Evolutionary conservation across 2,329 filamentous ascomycete genomes (phyloP), one percentile per base, ranked within the genome.

Genomic region (Blumeria graminis): DNA sequence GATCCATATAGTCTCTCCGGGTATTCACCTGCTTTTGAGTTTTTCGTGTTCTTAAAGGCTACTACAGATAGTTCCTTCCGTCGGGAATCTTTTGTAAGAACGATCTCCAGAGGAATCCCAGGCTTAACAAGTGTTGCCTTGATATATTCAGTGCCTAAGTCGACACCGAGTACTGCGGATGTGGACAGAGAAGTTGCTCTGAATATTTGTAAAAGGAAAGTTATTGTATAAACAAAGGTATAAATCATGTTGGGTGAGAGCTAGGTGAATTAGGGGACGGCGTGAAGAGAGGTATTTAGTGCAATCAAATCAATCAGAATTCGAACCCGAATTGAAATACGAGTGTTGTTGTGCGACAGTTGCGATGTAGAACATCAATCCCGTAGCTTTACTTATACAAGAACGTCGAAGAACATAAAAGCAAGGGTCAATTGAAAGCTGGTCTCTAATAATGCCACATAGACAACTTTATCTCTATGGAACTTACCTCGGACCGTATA

Each of bases 51-150:
- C 71, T 98, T 96, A 73, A 98, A 96, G 46, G 87, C 84, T 62
- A 98, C 81, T 45, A 88, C 89, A 1, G 89, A 86, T 28, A 78
- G 78, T 69, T 98, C 92, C 74, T 98, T 98, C 66, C 92, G 84
- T 69, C 94, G 86, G 34, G 92, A 95, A 71, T 98, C 92, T 69
- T 96, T 98, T 34, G 89, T 95, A 57, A 95, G 77, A 68, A 98
- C 90, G 62, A 98, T 96, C 63, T 98, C 92, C 67, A 98, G 86
- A 10, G 92, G 92, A 55, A 94, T 90, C 59, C 92, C 92, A 1
- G 92, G 92, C 72, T 96, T 96, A 60, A 98, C 90, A 45, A 98
- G 78, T 13, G 86, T 82, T 33, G 90, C 90, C 73, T 96, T 98
- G 72, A 98, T 85, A 71, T 94, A 95, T 69, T 94, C 87, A 57